Evolutionary conservation across 2,329 filamentous ascomycete species (phyloP).

Genomic region (Diaporthe helianthi): DNA sequence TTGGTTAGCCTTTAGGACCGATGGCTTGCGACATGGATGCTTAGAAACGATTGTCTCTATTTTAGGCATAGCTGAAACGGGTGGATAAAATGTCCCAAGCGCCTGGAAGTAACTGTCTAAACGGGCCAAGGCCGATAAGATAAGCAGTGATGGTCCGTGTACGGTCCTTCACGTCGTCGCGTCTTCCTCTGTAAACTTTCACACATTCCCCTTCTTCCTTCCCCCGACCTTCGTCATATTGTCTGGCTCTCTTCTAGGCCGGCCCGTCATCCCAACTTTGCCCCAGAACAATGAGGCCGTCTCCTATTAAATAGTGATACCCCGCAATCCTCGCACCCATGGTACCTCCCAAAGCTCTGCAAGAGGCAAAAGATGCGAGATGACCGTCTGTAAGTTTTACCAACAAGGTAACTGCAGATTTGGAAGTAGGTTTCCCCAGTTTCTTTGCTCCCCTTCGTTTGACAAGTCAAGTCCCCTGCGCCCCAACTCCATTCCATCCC

Average conservation of each 20-base stretch:
- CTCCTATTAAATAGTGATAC: constrained; percentile 6
- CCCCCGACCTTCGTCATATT: background rate
- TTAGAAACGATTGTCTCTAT: background rate
- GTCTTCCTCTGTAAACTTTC: constrained; percentile 23
- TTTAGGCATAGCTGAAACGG: background rate
- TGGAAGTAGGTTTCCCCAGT: constrained; percentile 51
- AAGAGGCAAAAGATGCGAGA: constrained; percentile 25
- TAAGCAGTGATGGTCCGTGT: constrained; percentile 10
- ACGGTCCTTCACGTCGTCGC: constrained; percentile 24
- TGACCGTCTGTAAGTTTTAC: constrained; percentile 55
- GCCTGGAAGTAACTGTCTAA: background rate
- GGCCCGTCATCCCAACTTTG: constrained; percentile 1
- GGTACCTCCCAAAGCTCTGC: constrained; percentile 18
- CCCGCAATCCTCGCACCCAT: background rate
- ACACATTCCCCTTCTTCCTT: background rate
- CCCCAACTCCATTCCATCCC: background rate
- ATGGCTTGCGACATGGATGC: too few relatives aligned
- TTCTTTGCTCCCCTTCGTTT: background rate
- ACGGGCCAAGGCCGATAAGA: constrained; percentile 8
- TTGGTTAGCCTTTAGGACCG: too few relatives aligned
- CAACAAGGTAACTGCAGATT: constrained; percentile 60
- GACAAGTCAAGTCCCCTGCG: background rate
- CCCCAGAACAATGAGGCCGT: constrained; percentile 8
- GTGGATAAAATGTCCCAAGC: background rate
- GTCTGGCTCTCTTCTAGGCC: background rate